Conservation (phyloP, 2,329 filamentous ascomycete genomes). For the Penicillium sp. region DNA sequence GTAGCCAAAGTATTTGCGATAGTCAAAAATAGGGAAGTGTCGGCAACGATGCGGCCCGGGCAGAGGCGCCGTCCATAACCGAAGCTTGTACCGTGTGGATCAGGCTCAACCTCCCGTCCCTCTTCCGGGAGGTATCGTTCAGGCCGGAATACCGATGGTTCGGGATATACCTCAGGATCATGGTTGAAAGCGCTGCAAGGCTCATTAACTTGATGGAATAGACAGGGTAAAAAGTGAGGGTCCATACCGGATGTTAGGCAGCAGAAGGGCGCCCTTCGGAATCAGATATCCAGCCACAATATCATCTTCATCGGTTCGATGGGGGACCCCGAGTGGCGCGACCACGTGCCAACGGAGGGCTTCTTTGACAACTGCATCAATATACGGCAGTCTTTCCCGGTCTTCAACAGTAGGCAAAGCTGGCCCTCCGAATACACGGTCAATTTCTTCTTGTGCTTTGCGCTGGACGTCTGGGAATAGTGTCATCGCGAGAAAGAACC, state of each 20-base stretch:
- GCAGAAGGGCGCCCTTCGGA: constrained; percentile 29
- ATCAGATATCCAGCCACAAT: constrained; percentile 26
- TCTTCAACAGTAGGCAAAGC: constrained; percentile 40
- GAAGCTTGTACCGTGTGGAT: constrained; percentile 32
- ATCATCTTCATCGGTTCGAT: constrained; percentile 27
- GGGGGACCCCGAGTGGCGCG: constrained; percentile 32
- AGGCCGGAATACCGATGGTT: constrained; percentile 43
- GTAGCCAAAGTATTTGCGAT: constrained; percentile 48
- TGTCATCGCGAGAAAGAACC: constrained; percentile 54
- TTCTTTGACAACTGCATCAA: constrained; percentile 41
- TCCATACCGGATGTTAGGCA: constrained; percentile 39
- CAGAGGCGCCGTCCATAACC: constrained; percentile 46
- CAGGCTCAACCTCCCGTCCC: constrained; percentile 31
- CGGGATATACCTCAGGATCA: constrained; percentile 36
- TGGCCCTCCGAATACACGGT: constrained; percentile 35
- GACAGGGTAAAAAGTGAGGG: neutral
- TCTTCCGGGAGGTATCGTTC: constrained; percentile 42
- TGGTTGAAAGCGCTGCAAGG: constrained; percentile 36
- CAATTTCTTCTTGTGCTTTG: constrained; percentile 49
- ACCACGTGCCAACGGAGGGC: constrained; percentile 37
- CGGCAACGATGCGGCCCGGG: constrained; percentile 43
- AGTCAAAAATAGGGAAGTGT: constrained; percentile 41
- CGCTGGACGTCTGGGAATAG: constrained; percentile 52
- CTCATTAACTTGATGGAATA: neutral
- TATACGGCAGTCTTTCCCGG: constrained; percentile 35